Base-by-base conservation (phyloP, 257 asterid genomes). In the Rehmannia glutinosa region DNA sequence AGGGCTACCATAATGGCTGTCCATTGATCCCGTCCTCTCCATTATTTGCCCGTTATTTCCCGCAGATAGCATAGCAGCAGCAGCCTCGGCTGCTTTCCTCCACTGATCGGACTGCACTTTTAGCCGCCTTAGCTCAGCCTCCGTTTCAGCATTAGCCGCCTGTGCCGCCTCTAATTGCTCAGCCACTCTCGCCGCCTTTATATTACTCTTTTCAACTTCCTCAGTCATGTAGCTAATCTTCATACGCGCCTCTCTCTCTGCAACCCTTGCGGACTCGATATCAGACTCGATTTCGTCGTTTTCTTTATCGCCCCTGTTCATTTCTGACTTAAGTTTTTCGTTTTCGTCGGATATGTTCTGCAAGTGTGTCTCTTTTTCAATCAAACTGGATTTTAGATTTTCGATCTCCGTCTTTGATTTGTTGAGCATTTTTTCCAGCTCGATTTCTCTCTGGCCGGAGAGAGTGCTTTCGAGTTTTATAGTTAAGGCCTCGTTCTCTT, bases 21-120 rank as follows among this genome's bases (percentile, higher is more conserved):
- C 97, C 96, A 90, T 78, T 0, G 97, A 87, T 24, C 87, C 95
- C 0, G 91, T 86, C 56, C 96, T 81, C 81, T 85, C 97, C 85
- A 80, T 75, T 49, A 80, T 47, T 16, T 82, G 91, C 72, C 88
- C 92, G 5, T 90, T 90, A 52, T 79, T 85, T 12, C 94, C 95
- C 0, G 90, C 76, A 1, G 97, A 80, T 21, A 94, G 82, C 84
- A 94, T 94, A 1, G 97, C 80, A 0, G 99, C 92, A 6, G 97
- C 97, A 1, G 90, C 95, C 77, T 93, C 99, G 0, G 99, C 99
- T 4, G 99, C 99, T 73, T 93, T 93, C 76, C 97, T 83, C 99
- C 99, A 94, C 77, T 94, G 99, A n/a, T 90, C 91, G 0, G 95
- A 83, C 75, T 94, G 99, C 76, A 94, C 95, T 54, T 83, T 88